A percentile compares a stretch with the other conserved stretches of the same genome.
These are phyloP conservation scores for Diaporthe caulivora DNA, from an alignment of 2,329 filamentous ascomycete genomes.

Conservation along the genomic window DNA sequence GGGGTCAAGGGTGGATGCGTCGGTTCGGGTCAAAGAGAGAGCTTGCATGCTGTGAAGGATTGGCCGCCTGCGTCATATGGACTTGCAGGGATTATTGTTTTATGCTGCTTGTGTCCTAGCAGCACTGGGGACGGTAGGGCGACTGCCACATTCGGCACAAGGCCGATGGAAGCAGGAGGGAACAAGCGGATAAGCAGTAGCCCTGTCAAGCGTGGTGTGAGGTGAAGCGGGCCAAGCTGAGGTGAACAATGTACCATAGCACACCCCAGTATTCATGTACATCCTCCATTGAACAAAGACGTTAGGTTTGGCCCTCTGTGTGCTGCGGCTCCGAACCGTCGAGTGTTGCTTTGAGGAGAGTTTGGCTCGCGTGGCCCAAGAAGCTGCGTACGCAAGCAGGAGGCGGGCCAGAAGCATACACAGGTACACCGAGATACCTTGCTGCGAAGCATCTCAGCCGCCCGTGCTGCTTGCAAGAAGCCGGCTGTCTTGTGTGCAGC, in stretches of 20 bases:
- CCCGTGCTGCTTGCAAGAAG: slow-evolving; percentile 22
- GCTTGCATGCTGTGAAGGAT: slow-evolving; percentile 46
- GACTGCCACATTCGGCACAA: slow-evolving; percentile 34
- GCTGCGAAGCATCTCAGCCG: slow-evolving; percentile 16
- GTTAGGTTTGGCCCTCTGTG: slow-evolving; percentile 30
- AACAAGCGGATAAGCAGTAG: slow-evolving; percentile 34
- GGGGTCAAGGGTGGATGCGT: slow-evolving; percentile 43
- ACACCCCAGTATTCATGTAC: slow-evolving; percentile 29
- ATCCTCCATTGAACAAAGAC: slow-evolving; percentile 9
- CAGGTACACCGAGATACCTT: neutral
- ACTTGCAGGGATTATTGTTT: slow-evolving; percentile 38
- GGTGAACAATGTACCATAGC: slow-evolving; percentile 25
- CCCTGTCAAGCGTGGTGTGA: slow-evolving; percentile 35
- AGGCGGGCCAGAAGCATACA: slow-evolving; percentile 2
- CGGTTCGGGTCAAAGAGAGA: slow-evolving; percentile 47
- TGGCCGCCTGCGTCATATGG: slow-evolving; percentile 50
- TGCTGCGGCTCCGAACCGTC: slow-evolving; percentile 7
- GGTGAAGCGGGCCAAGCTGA: slow-evolving; percentile 32
- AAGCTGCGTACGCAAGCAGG: slow-evolving; percentile 23
- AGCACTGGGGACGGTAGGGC: slow-evolving; percentile 30
- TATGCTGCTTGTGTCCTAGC: slow-evolving; percentile 34
- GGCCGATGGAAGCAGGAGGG: slow-evolving; percentile 31
- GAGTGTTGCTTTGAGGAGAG: neutral
- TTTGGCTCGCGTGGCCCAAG: slow-evolving; percentile 6
- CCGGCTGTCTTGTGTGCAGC: slow-evolving; percentile 35